Evolutionary conservation across 1,139 yeast species (phyloP).

Genomic region (Kodamaea sp.): DNA sequence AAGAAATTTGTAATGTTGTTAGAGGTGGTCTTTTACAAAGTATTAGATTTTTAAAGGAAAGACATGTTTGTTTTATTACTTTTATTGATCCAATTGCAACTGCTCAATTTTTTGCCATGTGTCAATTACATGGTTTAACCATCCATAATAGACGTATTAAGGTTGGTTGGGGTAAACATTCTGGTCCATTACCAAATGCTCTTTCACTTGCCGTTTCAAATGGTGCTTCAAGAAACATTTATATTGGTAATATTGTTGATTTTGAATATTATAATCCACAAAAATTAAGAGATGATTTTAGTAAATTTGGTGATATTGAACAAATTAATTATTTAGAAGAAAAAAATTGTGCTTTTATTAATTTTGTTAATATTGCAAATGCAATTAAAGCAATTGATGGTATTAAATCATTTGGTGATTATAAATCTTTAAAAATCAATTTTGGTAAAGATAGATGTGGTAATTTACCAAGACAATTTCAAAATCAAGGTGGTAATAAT

Average conservation of each 20-base stretch:
- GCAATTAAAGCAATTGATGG: conserved; percentile 78
- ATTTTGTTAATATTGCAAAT: conserved; percentile 74
- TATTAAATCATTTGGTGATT: conserved; percentile 43
- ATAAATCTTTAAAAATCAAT: conserved; percentile 48
- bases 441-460: conserved; percentile 95
- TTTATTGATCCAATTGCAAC: conserved; percentile 91
- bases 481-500: conserved; percentile 19
- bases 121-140: conserved; percentile 75
- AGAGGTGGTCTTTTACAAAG: conserved; percentile 87
- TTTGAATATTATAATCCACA: conserved; percentile 51
- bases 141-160: conserved; percentile 78
- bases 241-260: conserved; percentile 63
- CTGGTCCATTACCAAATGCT: conserved; percentile 83
- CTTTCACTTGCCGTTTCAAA: conserved; percentile 83
- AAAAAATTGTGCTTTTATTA: conserved; percentile 78
- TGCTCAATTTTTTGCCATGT: conserved; percentile 87
- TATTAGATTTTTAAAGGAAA: conserved; percentile 67
- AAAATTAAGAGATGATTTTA: conserved; percentile 61
- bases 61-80: conserved; percentile 88
- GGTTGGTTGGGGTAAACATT: conserved; percentile 96
- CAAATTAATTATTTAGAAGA: conserved; percentile 74
- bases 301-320: conserved; percentile 77
- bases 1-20: conserved; percentile 90
- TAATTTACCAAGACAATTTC: conserved; percentile 62
- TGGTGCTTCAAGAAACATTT: conserved; percentile 90